phyloP scores from a whole-genome alignment of 2,329 filamentous ascomycete genomes.

The Colletotrichum sp. region DNA sequence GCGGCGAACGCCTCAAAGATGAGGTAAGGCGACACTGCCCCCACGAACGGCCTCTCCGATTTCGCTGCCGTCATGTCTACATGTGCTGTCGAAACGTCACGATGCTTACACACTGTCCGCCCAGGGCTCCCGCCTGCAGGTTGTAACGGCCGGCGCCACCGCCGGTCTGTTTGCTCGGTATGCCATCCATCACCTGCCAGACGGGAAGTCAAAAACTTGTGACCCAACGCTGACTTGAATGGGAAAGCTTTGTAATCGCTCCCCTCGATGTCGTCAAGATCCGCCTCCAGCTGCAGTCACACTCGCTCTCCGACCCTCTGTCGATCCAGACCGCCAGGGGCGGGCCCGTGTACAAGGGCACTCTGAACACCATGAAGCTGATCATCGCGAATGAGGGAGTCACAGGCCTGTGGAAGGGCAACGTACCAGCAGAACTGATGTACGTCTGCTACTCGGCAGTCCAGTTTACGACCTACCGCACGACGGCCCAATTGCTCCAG shows the following conservation, averaged over 20 bases:
- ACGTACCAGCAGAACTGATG: slow-evolving; percentile 91
- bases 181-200: slow-evolving; percentile 17
- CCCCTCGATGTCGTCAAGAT: slow-evolving; percentile 99
- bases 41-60: background rate
- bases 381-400: slow-evolving; percentile 85
- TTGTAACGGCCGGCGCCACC: slow-evolving; percentile 60
- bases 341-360: slow-evolving; percentile 72
- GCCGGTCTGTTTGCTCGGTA: slow-evolving; percentile 91
- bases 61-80: background rate
- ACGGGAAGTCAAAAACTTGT: background rate
- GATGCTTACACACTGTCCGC: slow-evolving; percentile 12
- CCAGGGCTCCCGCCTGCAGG: slow-evolving; percentile 61
- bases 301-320: slow-evolving; percentile 79
- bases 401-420: slow-evolving; percentile 94
- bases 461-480: slow-evolving; percentile 90
- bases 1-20: slow-evolving; percentile 58
- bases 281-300: slow-evolving; percentile 89
- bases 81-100: background rate
- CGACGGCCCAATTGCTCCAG: slow-evolving; percentile 71
- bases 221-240: slow-evolving; percentile 19
- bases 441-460: slow-evolving; percentile 90
- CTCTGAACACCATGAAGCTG: slow-evolving; percentile 73
- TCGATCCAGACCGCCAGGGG: slow-evolving; percentile 55
- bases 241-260: slow-evolving; percentile 81
- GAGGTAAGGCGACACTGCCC: slow-evolving; percentile 46